Evolutionary conservation across 495 filamentous ascomycete genomes (phyloP).

Genomic region (Rhypophila decipiens): DNA sequence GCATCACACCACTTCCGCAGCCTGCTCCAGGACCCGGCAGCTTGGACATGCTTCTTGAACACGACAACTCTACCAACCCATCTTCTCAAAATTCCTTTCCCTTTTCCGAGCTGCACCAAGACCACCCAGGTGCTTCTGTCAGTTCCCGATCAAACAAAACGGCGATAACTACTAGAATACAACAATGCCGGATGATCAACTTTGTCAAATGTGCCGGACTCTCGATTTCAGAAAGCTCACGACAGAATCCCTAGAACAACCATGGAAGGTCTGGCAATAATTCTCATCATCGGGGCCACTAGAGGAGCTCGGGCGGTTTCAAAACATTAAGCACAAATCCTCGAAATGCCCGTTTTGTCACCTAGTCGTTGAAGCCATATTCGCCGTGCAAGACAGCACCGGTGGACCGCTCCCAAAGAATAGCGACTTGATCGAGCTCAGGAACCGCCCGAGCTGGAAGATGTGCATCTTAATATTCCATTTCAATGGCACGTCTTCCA

Average conservation of each 20-base stretch:
- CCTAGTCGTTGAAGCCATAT: background rate
- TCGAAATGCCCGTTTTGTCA: background rate
- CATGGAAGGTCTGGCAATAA: conserved; percentile 1
- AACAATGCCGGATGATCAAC: background rate
- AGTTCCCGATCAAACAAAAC: too few relatives aligned
- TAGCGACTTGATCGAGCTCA: background rate
- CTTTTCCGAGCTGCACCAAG: too few relatives aligned
- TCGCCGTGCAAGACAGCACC: background rate
- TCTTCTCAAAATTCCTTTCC: too few relatives aligned
- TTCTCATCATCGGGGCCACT: background rate
- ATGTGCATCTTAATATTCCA: conserved; percentile 7
- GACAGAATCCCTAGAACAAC: background rate
- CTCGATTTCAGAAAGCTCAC: background rate
- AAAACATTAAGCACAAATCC: background rate
- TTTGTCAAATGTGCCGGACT: background rate
- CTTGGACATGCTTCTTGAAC: too few relatives aligned
- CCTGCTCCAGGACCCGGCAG: too few relatives aligned
- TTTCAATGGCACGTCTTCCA: background rate
- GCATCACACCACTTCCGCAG: too few relatives aligned
- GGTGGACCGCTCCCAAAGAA: background rate
- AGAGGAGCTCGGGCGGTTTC: background rate
- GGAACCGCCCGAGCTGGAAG: conserved; percentile 6
- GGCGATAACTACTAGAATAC: too few relatives aligned
- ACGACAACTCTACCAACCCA: too few relatives aligned
- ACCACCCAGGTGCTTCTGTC: too few relatives aligned